Evolutionary conservation across 2,329 filamentous ascomycete species (phyloP).

Genomic region (Phyllosticta ampelicida): DNA sequence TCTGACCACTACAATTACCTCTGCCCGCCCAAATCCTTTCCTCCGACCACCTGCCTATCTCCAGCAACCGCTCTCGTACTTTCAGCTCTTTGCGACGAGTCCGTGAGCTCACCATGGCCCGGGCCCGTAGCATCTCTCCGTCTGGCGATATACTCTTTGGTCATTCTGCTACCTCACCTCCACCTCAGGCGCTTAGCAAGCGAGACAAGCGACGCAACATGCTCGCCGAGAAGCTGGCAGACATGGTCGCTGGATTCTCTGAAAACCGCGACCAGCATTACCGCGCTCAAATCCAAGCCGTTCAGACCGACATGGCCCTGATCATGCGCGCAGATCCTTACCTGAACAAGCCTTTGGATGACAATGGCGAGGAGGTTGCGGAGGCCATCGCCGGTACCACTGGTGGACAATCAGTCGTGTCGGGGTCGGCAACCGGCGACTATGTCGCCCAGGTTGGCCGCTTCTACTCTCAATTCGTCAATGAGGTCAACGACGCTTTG

Average conservation of each 20-base stretch:
- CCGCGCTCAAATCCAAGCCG: conserved; percentile 76
- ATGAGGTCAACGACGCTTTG: conserved; percentile 76
- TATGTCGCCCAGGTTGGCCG: conserved; percentile 57
- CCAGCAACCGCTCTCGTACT: background rate
- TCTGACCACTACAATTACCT: background rate
- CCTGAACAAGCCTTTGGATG: conserved; percentile 55
- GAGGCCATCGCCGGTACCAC: conserved; percentile 43
- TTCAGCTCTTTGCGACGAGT: background rate
- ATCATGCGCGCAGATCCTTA: conserved; percentile 82
- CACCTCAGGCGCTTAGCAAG: conserved; percentile 59
- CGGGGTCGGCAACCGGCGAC: conserved; percentile 53
- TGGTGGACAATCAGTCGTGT: conserved; percentile 30
- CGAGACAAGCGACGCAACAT: conserved; percentile 81
- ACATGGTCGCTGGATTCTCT: conserved; percentile 66
- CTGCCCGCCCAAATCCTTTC: background rate
- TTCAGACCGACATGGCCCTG: conserved; percentile 83
- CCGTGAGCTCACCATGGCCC: conserved; percentile 22
- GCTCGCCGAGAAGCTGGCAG: conserved; percentile 66
- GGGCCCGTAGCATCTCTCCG: conserved; percentile 27
- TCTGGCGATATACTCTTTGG: conserved; percentile 26
- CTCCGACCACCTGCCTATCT: background rate
- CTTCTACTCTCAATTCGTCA: conserved; percentile 74
- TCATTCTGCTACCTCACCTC: conserved; percentile 32
- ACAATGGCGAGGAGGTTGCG: conserved; percentile 54
- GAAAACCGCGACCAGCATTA: conserved; percentile 76